These are phyloP conservation scores for Hymenoscyphus scutula DNA, from an alignment of 2,329 filamentous ascomycete genomes.

Conservation along the genomic window DNA sequence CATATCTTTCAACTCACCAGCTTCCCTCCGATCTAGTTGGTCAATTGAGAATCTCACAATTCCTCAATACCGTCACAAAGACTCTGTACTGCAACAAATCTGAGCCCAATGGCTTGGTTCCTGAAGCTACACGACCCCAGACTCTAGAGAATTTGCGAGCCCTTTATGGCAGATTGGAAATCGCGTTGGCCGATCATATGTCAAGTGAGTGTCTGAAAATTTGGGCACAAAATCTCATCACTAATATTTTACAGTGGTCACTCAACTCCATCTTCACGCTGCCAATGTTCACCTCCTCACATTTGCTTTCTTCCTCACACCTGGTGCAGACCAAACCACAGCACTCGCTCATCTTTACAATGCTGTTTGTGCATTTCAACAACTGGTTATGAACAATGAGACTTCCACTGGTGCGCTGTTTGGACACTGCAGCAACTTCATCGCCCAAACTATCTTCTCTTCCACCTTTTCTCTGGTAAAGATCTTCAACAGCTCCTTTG, in stretches of 20 bases:
- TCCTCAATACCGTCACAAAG: constrained; percentile 56
- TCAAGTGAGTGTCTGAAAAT: constrained; percentile 12
- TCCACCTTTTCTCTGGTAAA: constrained; percentile 63
- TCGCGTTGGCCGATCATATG: constrained; percentile 1
- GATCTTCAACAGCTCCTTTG: constrained; percentile 64
- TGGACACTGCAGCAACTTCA: constrained; percentile 55
- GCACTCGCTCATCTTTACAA: constrained; percentile 45
- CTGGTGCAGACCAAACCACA: constrained; percentile 41
- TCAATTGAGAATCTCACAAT: constrained; percentile 54
- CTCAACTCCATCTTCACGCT: constrained; percentile 23
- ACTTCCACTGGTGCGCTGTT: constrained; percentile 35
- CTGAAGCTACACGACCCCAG: constrained; percentile 40
- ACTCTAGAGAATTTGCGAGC: constrained; percentile 1
- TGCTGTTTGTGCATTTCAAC: constrained; percentile 33
- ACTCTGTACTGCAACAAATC: constrained; percentile 57
- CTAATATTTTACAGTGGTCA: constrained; percentile 17
- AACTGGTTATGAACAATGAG: constrained; percentile 22
- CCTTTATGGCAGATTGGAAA: constrained; percentile 5
- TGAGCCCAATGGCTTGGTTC: constrained; percentile 40
- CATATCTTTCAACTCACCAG: constrained; percentile 42
- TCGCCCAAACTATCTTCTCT: constrained; percentile 66
- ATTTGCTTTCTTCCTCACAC: constrained; percentile 31
- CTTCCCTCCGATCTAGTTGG: constrained; percentile 51
- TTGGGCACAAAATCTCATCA: background rate
- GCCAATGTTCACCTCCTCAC: constrained; percentile 22